Evolutionary conservation across 2,329 filamentous ascomycete species (phyloP).

Genomic region (Neonectria sp.): DNA sequence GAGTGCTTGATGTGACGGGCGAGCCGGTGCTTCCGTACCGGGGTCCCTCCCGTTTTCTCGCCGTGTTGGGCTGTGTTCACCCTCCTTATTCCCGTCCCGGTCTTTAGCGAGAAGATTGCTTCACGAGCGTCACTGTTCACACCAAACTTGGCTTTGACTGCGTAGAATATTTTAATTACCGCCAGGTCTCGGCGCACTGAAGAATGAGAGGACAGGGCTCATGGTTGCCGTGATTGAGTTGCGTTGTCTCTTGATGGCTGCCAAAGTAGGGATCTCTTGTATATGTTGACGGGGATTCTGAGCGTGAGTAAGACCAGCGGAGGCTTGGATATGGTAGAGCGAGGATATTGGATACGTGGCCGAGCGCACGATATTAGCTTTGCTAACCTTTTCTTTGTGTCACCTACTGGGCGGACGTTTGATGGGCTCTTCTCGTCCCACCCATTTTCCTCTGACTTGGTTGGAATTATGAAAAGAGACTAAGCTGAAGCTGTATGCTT

Average conservation of each 20-base stretch:
- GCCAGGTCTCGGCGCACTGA: neutral
- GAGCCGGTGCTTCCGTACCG: neutral
- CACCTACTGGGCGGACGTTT: too few relatives aligned
- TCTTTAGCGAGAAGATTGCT: neutral
- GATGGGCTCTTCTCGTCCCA: too few relatives aligned
- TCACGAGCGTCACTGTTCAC: neutral
- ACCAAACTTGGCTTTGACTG: neutral
- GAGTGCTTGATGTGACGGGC: neutral
- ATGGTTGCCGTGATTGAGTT: neutral
- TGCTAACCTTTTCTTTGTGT: neutral
- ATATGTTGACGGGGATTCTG: neutral
- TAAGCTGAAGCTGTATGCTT: too few relatives aligned
- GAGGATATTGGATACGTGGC: neutral
- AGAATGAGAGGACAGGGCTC: neutral
- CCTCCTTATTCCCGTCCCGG: neutral
- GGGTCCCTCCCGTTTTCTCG: neutral
- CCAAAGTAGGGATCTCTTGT: neutral
- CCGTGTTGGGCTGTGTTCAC: neutral
- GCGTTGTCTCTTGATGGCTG: neutral
- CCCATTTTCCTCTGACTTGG: too few relatives aligned
- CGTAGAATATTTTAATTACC: neutral
- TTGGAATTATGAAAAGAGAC: too few relatives aligned
- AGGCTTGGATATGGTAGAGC: neutral
- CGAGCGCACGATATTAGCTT: neutral
- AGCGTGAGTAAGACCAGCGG: neutral